Evolutionary conservation across 371 early-diverging fungal species (phyloP).

Genomic region (Apophysomyces sp.): DNA sequence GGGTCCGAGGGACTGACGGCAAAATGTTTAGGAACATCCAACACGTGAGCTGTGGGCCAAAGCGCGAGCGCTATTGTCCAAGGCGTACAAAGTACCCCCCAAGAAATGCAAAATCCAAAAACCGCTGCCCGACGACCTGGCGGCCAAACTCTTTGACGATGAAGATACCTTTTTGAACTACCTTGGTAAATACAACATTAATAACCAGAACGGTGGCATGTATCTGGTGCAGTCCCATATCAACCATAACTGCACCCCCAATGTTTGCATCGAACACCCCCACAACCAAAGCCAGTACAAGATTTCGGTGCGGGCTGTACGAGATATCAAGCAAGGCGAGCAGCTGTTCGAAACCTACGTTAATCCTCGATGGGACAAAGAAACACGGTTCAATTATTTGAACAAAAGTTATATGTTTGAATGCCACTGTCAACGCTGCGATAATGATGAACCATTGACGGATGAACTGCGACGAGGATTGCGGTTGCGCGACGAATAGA

Average conservation of each 20-base stretch:
- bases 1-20: neutral
- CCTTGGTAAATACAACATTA: conserved; percentile 67
- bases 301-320: conserved; percentile 52
- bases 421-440: conserved; percentile 62
- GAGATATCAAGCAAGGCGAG: conserved; percentile 58
- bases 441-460: conserved; percentile 46
- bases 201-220: conserved; percentile 69
- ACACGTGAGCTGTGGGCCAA: conserved; percentile 56
- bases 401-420: conserved; percentile 59
- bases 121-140: conserved; percentile 48
- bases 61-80: conserved; percentile 43
- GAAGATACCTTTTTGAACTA: conserved; percentile 59
- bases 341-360: conserved; percentile 63
- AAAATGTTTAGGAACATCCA: conserved; percentile 32
- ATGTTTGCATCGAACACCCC: conserved; percentile 56
- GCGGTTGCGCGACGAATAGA: conserved; percentile 39
- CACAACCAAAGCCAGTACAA: conserved; percentile 49
- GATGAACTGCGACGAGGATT: conserved; percentile 47
- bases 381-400: conserved; percentile 56
- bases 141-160: conserved; percentile 49
- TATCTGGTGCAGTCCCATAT: conserved; percentile 63
- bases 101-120: conserved; percentile 54
- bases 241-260: conserved; percentile 60
- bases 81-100: conserved; percentile 51
- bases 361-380: conserved; percentile 65